A percentile compares a stretch with the other conserved stretches of the same genome.
Conservation (phyloP, 148 eudicot genomes). For the Rhododendron kiyosumense region DNA sequence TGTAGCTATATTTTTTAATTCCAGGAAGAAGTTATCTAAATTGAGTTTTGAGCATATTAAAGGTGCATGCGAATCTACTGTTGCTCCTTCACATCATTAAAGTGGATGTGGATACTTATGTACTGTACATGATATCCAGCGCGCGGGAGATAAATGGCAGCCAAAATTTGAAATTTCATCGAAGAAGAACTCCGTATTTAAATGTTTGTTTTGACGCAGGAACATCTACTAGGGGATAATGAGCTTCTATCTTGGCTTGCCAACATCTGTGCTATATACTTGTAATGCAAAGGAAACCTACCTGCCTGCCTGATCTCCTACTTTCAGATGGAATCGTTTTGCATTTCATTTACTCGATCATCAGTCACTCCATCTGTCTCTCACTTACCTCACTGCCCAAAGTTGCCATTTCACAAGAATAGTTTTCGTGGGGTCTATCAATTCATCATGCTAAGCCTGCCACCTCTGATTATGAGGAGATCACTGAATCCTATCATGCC, state of each 20-base stretch:
- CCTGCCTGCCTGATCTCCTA: conserved; percentile 50
- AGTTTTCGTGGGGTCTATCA: conserved; percentile 49
- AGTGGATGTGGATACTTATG: neutral
- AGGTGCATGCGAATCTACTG: neutral
- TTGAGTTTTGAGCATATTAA: neutral
- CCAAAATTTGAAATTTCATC: conserved; percentile 27
- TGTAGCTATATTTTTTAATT: neutral
- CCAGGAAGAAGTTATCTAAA: neutral
- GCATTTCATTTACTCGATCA: conserved; percentile 51
- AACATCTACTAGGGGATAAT: conserved; percentile 42
- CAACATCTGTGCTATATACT: conserved; percentile 54
- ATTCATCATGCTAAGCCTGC: conserved; percentile 48
- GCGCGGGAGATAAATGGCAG: neutral
- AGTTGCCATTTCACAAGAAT: conserved; percentile 54
- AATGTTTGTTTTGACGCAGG: conserved; percentile 97
- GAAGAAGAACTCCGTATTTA: conserved; percentile 51
- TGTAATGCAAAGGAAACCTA: conserved; percentile 60
- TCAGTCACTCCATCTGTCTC: conserved; percentile 44
- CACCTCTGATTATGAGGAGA: conserved; percentile 38
- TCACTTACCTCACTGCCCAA: conserved; percentile 48
- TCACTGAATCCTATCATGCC: conserved; percentile 55
- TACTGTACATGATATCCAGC: neutral
- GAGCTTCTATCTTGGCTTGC: conserved; percentile 77
- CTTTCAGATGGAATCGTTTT: conserved; percentile 53
- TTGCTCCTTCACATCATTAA: neutral